Evolutionary conservation across 2,329 filamentous ascomycete species (phyloP).

Genomic region (Aspergillus unguis): DNA sequence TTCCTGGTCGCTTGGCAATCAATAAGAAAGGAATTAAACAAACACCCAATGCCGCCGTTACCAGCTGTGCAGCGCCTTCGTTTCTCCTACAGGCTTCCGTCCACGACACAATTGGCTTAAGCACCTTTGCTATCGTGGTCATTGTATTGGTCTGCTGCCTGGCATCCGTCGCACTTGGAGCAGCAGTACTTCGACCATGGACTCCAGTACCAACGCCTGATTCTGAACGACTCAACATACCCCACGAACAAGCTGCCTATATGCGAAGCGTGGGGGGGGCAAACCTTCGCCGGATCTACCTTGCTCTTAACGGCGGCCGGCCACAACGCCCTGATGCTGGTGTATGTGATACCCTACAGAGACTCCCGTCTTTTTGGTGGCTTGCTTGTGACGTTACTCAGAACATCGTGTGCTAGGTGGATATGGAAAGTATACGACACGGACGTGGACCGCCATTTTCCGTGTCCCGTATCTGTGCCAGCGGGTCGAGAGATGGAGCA

Average conservation of each 20-base stretch:
- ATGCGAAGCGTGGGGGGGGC: neutral
- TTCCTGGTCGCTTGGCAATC: too few species aligned
- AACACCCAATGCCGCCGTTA: too few species aligned
- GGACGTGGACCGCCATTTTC: constrained; percentile 1
- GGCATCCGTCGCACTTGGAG: too few species aligned
- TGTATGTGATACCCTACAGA: constrained; percentile 1
- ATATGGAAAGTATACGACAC: constrained; percentile 1
- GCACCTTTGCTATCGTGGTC: too few species aligned
- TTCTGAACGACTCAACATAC: neutral
- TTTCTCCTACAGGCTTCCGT: neutral
- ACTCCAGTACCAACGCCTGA: constrained; percentile 1
- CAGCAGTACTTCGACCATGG: neutral
- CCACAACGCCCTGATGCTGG: neutral
- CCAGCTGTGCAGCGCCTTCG: neutral
- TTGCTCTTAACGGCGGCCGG: neutral
- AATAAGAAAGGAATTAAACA: too few species aligned
- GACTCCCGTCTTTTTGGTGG: constrained; percentile 1
- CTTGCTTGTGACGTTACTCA: constrained; percentile 1
- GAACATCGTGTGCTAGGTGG: constrained; percentile 1
- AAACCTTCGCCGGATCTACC: neutral
- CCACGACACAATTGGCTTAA: too few species aligned
- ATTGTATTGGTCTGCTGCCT: too few species aligned
- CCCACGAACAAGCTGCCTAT: neutral
- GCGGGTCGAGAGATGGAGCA: neutral
- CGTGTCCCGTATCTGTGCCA: constrained; percentile 1